phyloP scores from a whole-genome alignment of 2,329 filamentous ascomycete genomes.

The Aspergillus caelatus region DNA sequence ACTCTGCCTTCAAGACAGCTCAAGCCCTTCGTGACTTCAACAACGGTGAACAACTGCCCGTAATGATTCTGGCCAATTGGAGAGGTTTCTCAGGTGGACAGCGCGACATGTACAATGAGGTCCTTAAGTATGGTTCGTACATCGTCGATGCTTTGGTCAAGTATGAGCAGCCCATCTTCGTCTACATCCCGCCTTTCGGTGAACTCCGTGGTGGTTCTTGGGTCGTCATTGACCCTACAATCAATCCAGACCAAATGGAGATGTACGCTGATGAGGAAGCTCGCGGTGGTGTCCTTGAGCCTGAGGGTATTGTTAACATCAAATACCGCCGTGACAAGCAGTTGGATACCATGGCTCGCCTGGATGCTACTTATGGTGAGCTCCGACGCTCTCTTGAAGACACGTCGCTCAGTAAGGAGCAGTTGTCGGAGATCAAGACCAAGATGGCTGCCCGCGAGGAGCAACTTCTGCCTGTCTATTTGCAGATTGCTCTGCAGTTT shows the following conservation, averaged over 20 bases:
- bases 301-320: constrained; percentile 97
- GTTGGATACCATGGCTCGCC: constrained; percentile 93
- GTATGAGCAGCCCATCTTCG: constrained; percentile 97
- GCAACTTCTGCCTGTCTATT: constrained; percentile 86
- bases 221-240: constrained; percentile 98
- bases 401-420: constrained; percentile 69
- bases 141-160: constrained; percentile 98
- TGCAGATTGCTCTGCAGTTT: constrained; percentile 94
- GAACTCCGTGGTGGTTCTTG: constrained; percentile 98
- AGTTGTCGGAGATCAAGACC: constrained; percentile 76
- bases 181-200: constrained; percentile 96
- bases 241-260: constrained; percentile 96
- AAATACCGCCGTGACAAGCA: constrained; percentile 98
- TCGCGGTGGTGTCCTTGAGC: constrained; percentile 95
- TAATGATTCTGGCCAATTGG: constrained; percentile 99
- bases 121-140: constrained; percentile 98
- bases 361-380: constrained; percentile 79
- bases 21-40: constrained; percentile 99
- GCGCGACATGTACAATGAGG: constrained; percentile 99
- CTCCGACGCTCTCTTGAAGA: constrained; percentile 78
- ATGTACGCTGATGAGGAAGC: constrained; percentile 98
- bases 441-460: constrained; percentile 86
- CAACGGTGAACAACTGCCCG: constrained; percentile 92
- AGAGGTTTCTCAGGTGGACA: constrained; percentile 99
- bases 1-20: constrained; percentile 99